Evolutionary conservation across 345 rosid genomes (phyloP).

Genomic region (Garcia nutans): DNA sequence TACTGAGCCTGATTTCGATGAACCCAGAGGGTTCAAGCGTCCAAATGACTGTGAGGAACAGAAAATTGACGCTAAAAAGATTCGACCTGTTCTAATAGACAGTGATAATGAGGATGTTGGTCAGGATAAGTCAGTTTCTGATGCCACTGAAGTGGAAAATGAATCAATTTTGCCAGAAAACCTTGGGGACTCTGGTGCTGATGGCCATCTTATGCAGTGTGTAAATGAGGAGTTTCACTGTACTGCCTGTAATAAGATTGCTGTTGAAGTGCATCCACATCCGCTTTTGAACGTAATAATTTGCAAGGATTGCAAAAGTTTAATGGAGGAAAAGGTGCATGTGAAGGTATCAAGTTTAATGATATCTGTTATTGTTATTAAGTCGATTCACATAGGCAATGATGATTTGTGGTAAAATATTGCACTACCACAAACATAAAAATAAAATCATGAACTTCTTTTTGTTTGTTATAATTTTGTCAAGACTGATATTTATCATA

Average conservation of each 20-base stretch:
- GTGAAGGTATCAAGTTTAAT: slow-evolving; percentile 52
- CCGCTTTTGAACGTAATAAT: slow-evolving; percentile 81
- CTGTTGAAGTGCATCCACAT: slow-evolving; percentile 68
- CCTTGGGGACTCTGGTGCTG: slow-evolving; percentile 17
- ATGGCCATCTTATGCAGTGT: slow-evolving; percentile 30
- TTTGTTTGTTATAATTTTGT: background rate
- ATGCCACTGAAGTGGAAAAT: slow-evolving; percentile 31
- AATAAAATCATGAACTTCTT: background rate
- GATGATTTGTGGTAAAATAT: background rate
- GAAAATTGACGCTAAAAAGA: slow-evolving; percentile 42
- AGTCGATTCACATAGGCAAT: background rate
- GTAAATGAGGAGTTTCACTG: slow-evolving; percentile 51
- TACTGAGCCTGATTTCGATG: slow-evolving; percentile 32
- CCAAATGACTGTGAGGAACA: slow-evolving; percentile 41
- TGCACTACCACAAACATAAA: background rate
- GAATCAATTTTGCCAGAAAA: slow-evolving; percentile 30
- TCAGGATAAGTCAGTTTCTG: slow-evolving; percentile 26
- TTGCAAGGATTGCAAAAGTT: slow-evolving; percentile 79
- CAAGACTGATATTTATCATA: background rate
- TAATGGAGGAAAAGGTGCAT: slow-evolving; percentile 58
- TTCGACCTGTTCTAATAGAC: slow-evolving; percentile 35
- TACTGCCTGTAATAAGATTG: slow-evolving; percentile 70
- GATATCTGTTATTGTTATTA: background rate
- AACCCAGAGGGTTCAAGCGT: slow-evolving; percentile 41
- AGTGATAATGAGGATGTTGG: slow-evolving; percentile 45